Evolutionary conservation across 257 asterid species (phyloP).

Genomic region (Plantago ovata): DNA sequence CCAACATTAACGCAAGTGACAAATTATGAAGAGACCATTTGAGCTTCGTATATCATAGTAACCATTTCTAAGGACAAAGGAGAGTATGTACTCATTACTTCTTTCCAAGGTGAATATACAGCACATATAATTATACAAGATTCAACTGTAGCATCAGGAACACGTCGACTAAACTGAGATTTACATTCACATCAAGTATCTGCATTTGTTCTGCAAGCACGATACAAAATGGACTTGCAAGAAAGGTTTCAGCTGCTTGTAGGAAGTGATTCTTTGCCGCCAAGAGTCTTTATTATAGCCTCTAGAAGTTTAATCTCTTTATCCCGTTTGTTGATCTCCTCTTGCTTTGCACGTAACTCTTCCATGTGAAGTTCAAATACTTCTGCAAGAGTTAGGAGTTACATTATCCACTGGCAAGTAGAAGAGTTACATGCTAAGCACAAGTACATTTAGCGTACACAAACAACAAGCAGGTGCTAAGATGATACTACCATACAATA

Average conservation of each 20-base stretch:
- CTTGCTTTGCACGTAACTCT: constrained; percentile 85
- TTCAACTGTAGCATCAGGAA: constrained; percentile 1
- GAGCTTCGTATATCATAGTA: not conserved
- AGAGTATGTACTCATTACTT: constrained; percentile 3
- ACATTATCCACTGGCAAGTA: not conserved
- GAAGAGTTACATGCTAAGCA: not conserved
- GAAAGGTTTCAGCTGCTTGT: constrained; percentile 26
- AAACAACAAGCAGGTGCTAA: too few species aligned
- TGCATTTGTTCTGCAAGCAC: constrained; percentile 1
- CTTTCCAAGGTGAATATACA: constrained; percentile 10
- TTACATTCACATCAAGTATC: constrained; percentile 20
- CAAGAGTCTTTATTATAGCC: constrained; percentile 94
- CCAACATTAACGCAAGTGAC: not conserved
- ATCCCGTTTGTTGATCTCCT: constrained; percentile 79
- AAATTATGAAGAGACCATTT: not conserved
- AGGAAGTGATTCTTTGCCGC: constrained; percentile 56
- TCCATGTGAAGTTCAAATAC: constrained; percentile 94
- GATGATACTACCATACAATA: too few species aligned
- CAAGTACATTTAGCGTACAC: not conserved
- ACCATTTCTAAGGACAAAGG: not conserved
- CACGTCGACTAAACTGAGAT: constrained; percentile 14
- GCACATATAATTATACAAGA: not conserved
- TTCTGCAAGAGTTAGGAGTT: constrained; percentile 44
- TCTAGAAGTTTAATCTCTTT: constrained; percentile 87
- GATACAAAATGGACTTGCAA: constrained; percentile 24